These are phyloP conservation scores for Berberis vulgaris DNA, from an alignment of 164 flowering plant genomes.

Conservation along the genomic window DNA sequence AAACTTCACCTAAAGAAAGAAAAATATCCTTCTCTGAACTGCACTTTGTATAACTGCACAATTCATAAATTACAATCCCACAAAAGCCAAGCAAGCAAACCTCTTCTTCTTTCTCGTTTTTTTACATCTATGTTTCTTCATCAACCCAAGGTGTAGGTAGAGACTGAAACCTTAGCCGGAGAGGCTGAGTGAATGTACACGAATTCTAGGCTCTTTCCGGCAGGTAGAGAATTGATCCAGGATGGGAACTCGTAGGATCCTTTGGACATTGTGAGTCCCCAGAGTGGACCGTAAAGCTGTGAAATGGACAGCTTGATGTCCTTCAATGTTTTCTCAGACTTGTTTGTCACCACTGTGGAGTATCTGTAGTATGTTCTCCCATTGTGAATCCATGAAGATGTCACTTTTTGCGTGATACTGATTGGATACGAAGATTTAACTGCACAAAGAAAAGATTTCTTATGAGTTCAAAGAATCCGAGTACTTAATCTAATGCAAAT, in stretches of 20 bases:
- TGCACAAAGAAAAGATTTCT: slow-evolving; percentile 12
- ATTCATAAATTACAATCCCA: slow-evolving; percentile 19
- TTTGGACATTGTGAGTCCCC: slow-evolving; percentile 59
- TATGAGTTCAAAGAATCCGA: background rate
- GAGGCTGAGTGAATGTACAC: slow-evolving; percentile 70
- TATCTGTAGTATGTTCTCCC: slow-evolving; percentile 78
- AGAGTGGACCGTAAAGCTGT: slow-evolving; percentile 75
- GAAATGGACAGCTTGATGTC: slow-evolving; percentile 55
- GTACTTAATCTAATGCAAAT: background rate
- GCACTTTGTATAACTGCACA: slow-evolving; percentile 45
- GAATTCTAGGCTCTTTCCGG: slow-evolving; percentile 69
- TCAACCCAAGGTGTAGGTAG: slow-evolving; percentile 44
- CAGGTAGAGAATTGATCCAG: slow-evolving; percentile 48
- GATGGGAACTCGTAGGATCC: slow-evolving; percentile 48
- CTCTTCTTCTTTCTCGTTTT: background rate
- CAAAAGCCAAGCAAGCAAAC: slow-evolving; percentile 11
- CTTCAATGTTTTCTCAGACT: slow-evolving; percentile 48
- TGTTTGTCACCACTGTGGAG: slow-evolving; percentile 59
- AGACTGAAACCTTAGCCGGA: slow-evolving; percentile 48
- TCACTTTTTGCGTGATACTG: slow-evolving; percentile 44
- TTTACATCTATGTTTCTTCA: slow-evolving; percentile 3
- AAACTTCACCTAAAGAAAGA: slow-evolving; percentile 6
- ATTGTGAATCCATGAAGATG: slow-evolving; percentile 51
- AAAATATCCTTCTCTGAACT: slow-evolving; percentile 17
- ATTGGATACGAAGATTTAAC: slow-evolving; percentile 36